phyloP scores from a whole-genome alignment of 2,329 filamentous ascomycete genomes.

The Colletotrichum falcatum region DNA sequence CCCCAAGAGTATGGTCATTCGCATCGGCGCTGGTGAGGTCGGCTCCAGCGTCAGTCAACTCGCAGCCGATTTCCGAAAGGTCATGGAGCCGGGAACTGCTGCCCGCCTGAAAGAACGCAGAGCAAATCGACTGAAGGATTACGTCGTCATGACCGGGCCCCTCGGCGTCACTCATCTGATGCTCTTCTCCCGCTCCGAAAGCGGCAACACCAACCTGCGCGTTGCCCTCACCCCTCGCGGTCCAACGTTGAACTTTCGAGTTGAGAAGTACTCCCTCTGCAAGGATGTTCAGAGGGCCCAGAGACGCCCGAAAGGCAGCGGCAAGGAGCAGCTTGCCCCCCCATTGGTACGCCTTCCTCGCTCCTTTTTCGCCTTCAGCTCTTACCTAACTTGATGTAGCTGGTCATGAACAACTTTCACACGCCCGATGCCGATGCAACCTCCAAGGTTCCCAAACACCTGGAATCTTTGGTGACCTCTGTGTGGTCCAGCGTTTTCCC shows the following conservation, averaged over 20 bases:
- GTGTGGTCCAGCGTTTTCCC: constrained; percentile 97
- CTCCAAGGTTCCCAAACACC: constrained; percentile 87
- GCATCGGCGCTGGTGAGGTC: constrained; percentile 93
- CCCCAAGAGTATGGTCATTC: constrained; percentile 98
- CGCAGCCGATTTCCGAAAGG: constrained; percentile 87
- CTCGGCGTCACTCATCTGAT: constrained; percentile 93
- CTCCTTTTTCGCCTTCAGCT: constrained; percentile 13
- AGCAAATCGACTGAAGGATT: constrained; percentile 90
- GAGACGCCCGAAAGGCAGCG: constrained; percentile 83
- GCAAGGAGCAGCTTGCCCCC: constrained; percentile 86
- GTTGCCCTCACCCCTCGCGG: constrained; percentile 89
- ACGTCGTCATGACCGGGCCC: constrained; percentile 94
- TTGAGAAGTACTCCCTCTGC: constrained; percentile 93
- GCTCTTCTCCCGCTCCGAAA: constrained; percentile 89
- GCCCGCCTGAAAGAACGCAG: constrained; percentile 88
- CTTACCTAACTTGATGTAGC: constrained; percentile 57
- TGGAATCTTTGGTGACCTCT: constrained; percentile 91
- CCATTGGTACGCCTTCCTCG: constrained; percentile 74
- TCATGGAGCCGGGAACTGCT: constrained; percentile 97
- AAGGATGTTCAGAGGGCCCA: constrained; percentile 89
- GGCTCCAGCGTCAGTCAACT: constrained; percentile 92
- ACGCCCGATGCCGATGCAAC: constrained; percentile 70
- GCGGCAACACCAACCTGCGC: constrained; percentile 92
- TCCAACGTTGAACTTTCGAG: constrained; percentile 92
- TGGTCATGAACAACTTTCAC: constrained; percentile 99